Conservation (phyloP, 371 early-diverging fungal genomes). For the Rhizopus arrhizus region DNA sequence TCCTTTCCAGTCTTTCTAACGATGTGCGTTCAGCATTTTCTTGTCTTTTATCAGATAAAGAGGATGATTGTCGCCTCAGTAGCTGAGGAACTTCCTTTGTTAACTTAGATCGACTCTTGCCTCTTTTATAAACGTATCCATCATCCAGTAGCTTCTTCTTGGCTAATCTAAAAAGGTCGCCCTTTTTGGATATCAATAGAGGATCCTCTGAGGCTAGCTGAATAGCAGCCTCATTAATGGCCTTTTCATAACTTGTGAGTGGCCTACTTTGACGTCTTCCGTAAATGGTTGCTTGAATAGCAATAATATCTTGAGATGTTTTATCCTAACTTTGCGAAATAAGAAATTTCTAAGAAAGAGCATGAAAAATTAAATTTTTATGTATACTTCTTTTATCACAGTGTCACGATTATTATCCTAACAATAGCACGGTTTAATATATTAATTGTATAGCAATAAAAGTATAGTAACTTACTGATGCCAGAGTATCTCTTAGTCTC, state of each 20-base stretch:
- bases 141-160: slow-evolving; percentile 56
- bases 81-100: slow-evolving; percentile 30
- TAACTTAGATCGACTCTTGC: slow-evolving; percentile 61
- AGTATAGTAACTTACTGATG: background rate
- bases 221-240: slow-evolving; percentile 58
- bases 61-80: slow-evolving; percentile 12
- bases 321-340: background rate
- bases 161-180: slow-evolving; percentile 54
- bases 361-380: slow-evolving; percentile 5
- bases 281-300: slow-evolving; percentile 58
- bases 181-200: slow-evolving; percentile 51
- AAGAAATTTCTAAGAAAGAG: background rate
- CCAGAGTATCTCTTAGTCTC: slow-evolving; percentile 24
- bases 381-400: slow-evolving; percentile 6
- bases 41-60: slow-evolving; percentile 32
- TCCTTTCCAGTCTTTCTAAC: slow-evolving; percentile 37
- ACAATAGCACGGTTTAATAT: no score
- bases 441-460: background rate
- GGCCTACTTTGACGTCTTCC: slow-evolving; percentile 52
- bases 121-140: slow-evolving; percentile 65
- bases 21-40: slow-evolving; percentile 54
- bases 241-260: slow-evolving; percentile 59
- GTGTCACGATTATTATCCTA: background rate
- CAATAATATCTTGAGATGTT: slow-evolving; percentile 40
- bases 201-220: slow-evolving; percentile 56